Evolutionary conservation across 2,329 filamentous ascomycete genomes (phyloP), one percentile per base, ranked within the genome.

Genomic region (Phaeomoniella chlamydospora): DNA sequence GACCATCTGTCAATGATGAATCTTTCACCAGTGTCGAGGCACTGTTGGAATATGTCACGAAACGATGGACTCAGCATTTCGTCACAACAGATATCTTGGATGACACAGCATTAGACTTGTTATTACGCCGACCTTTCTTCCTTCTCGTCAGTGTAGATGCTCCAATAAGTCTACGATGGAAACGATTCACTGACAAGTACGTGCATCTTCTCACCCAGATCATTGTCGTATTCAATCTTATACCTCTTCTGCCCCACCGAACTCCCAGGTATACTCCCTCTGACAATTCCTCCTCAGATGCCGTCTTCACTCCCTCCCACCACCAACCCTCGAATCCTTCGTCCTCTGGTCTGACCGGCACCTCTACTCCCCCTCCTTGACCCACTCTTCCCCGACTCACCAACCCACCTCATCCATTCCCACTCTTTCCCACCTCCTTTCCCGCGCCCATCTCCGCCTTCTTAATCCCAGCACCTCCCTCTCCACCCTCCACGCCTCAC

Each of bases 131-230:
- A 5, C 90, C 90, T 1, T 94, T 94, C 64, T 96, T 96, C 65
- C 70, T 98, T 34, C 73, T 96, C 19, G 67, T 98, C 50, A 88
- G 84, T 54, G 77, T 96, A 33, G 88, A 96, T 57, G 88, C 87
- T 3, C 90, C 90, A 2, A 69, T 94, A 32, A 80, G 73, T 34
- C 66, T 88, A 31, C 80, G 90, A 36, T 94, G 84, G 82, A 68
- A 72, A 48, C 79, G 90, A 32, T 86, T 81, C 62, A 74, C 73
- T 42, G 57, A 69, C 40, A 67, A 34, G 32, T 34, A 34, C 16
- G 9, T 13, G 14, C 16, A 9, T 13, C 30, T 14, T 10, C 14
- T 14, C 15, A 32, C 6, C n/a, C n/a, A n/a, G 22, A 26, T n/a
- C 22, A 6, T 26, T 26, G n/a, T 26, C 6, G 9, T 26, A 26